Base-by-base conservation (phyloP, 345 rosid species). In the Eucalyptus brandiana region DNA sequence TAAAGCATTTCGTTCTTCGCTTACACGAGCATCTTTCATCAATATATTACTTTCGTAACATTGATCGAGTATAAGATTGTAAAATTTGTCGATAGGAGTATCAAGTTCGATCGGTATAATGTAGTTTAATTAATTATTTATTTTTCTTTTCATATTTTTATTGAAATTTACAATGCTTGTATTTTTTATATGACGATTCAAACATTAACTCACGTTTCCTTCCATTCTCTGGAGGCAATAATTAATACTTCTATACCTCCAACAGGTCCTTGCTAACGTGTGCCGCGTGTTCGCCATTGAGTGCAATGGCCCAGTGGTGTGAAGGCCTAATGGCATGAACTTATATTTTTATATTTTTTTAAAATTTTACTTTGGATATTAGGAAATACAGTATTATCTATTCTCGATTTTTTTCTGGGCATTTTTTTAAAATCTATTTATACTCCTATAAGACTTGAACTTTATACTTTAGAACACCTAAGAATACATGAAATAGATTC, bases 1-100 rank as follows among this genome's bases (percentile, higher is more conserved):
- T 15, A 49, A 15, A 49, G 15, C 6, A 13, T 58, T 2, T 24
- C 4, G 0, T 58, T 58, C 30, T 58, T 26, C 0, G 2, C 65
- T 26, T 11, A 58, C 28, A 11, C 14, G 5, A 58, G 30, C 51
- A 58, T 11, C 30, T 26, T 24, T 58, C n/a, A 58, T 24, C 7
- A 0, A 58, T 58, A 58, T 26, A 58, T 58, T 26, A 6, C 65
- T 15, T 58, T 24, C 1, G 6, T 26, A 58, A 58, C 1, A 4
- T 58, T 1, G 30, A 24, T 58, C 2, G 0, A 58, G 65, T 54
- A 10, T 58, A 58, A 5, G 7, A 58, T 5, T 13, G 26, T 58
- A 26, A 58, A 24, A 58, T 26, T 58, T 12, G 14, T 26, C 4
- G n/a, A 28, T 12, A 26, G 13, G 65, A 58, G n/a, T 9, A 58